Evolutionary conservation across 352 stramenopile genomes (phyloP).

Genomic region (Globisporangium echinulatum): DNA sequence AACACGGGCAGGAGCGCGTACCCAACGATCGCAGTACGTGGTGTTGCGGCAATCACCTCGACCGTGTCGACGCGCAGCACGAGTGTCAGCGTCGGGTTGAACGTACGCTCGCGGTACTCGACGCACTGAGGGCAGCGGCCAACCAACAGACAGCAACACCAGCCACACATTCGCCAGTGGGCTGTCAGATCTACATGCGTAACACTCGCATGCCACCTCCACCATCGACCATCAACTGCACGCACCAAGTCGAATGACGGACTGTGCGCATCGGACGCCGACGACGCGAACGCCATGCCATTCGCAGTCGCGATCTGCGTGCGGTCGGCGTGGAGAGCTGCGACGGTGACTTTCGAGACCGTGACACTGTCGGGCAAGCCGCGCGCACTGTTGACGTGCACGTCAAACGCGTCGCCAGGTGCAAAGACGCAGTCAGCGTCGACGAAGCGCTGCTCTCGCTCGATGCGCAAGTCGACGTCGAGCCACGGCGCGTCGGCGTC

Average conservation of each 20-base stretch:
- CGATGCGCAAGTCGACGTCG: constrained; percentile 27
- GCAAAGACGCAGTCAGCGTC: constrained; percentile 32
- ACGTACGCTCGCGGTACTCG: constrained; percentile 68
- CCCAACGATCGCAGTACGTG: constrained; percentile 53
- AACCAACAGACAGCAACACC: neutral
- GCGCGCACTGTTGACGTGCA: constrained; percentile 71
- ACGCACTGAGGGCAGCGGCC: constrained; percentile 24
- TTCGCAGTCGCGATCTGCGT: constrained; percentile 27
- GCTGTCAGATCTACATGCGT: too few species aligned
- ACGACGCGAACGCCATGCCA: constrained; percentile 17
- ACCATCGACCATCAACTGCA: neutral
- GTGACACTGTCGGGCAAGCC: constrained; percentile 68
- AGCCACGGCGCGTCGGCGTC: constrained; percentile 21
- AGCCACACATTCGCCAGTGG: too few species aligned
- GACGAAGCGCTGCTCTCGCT: constrained; percentile 19
- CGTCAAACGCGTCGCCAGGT: constrained; percentile 66
- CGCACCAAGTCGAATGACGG: constrained; percentile 52
- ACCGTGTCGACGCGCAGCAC: constrained; percentile 83
- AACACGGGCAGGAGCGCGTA: constrained; percentile 76
- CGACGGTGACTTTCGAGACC: constrained; percentile 65
- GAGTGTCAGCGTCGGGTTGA: constrained; percentile 80
- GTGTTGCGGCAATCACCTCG: constrained; percentile 29
- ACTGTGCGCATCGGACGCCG: constrained; percentile 24
- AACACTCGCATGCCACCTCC: too few species aligned
- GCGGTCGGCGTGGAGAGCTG: constrained; percentile 46